Percentiles rank a stretch among this genome's conserved stretches.
Conservation (phyloP, 2,329 filamentous ascomycete species). For the Albifimbria verrucaria region DNA sequence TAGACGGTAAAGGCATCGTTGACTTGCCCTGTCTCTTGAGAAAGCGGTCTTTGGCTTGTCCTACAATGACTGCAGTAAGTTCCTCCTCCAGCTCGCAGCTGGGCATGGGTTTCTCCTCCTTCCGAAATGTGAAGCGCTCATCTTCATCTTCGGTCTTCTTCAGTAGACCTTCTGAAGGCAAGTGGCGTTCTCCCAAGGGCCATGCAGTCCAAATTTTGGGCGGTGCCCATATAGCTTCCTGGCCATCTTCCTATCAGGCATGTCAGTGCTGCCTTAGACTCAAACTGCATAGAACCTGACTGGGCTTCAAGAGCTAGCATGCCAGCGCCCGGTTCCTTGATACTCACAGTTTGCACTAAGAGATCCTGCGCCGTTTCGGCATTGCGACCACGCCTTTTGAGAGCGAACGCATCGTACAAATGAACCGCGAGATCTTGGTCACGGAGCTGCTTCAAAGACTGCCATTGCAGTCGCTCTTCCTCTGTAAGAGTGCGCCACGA, state of each 20-base stretch:
- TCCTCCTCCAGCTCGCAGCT: constrained; percentile 67
- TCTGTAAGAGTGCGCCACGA: constrained; percentile 65
- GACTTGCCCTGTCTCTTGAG: constrained; percentile 18
- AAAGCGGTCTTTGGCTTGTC: constrained; percentile 66
- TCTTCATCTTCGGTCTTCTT: constrained; percentile 43
- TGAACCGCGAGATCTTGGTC: constrained; percentile 70
- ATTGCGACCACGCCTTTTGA: constrained; percentile 46
- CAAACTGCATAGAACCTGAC: too few species aligned
- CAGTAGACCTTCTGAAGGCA: constrained; percentile 57
- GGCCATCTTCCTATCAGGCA: constrained; percentile 22
- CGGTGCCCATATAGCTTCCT: constrained; percentile 42
- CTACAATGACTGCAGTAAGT: constrained; percentile 63
- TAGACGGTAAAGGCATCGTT: constrained; percentile 11
- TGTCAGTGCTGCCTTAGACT: too few species aligned
- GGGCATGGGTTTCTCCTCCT: constrained; percentile 39
- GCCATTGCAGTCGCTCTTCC: constrained; percentile 59
- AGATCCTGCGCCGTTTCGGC: constrained; percentile 22
- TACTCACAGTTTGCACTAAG: constrained; percentile 25
- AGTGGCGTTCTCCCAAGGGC: constrained; percentile 63
- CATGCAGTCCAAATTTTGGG: constrained; percentile 76
- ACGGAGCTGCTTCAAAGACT: constrained; percentile 59
- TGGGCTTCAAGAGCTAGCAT: too few species aligned
- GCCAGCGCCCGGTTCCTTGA: too few species aligned
- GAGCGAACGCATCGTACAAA: constrained; percentile 72
- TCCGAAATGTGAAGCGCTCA: constrained; percentile 50